A percentile compares a stretch with the other conserved stretches of the same genome.
Evolutionary conservation across 345 rosid species (phyloP).

Genomic region (Ceriops zippeliana): DNA sequence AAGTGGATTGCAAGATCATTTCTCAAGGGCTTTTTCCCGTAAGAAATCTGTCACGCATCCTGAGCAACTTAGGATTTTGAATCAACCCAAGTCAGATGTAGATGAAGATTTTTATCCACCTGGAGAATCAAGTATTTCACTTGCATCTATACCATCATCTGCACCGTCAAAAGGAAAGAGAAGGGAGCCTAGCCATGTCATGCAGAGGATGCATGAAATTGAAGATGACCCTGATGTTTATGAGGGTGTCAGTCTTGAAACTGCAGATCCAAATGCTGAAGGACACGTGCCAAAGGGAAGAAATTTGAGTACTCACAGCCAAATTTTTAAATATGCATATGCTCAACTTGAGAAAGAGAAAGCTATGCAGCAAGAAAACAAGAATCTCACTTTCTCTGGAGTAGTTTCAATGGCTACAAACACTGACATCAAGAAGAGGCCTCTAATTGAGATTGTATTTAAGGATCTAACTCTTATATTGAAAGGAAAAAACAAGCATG

Average conservation of each 20-base stretch:
- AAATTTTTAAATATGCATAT: conserved; percentile 78
- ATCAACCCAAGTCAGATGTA: conserved; percentile 30
- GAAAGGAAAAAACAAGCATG: conserved; percentile 61
- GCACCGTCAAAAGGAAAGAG: conserved; percentile 31
- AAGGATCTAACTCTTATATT: conserved; percentile 72
- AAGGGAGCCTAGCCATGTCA: conserved; percentile 31
- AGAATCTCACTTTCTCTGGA: conserved; percentile 69
- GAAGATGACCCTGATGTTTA: conserved; percentile 38
- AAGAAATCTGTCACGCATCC: conserved; percentile 25
- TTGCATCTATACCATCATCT: conserved; percentile 21
- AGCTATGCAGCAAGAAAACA: conserved; percentile 52
- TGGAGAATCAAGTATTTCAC: conserved; percentile 27
- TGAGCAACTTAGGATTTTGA: conserved; percentile 44
- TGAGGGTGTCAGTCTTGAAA: conserved; percentile 28
- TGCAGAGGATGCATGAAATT: conserved; percentile 38
- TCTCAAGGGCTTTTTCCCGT: conserved; percentile 64
- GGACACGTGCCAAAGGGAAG: conserved; percentile 35
- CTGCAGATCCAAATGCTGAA: conserved; percentile 32
- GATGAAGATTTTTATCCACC: conserved; percentile 41
- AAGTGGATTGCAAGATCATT: conserved; percentile 55
- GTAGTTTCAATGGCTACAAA: conserved; percentile 60
- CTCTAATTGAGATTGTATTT: conserved; percentile 70
- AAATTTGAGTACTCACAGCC: conserved; percentile 52
- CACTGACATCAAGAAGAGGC: conserved; percentile 56
- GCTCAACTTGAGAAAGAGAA: conserved; percentile 79